These are phyloP conservation scores for Arachis hypogaea DNA, from an alignment of 306 rosid species.

Conservation along the genomic window DNA sequence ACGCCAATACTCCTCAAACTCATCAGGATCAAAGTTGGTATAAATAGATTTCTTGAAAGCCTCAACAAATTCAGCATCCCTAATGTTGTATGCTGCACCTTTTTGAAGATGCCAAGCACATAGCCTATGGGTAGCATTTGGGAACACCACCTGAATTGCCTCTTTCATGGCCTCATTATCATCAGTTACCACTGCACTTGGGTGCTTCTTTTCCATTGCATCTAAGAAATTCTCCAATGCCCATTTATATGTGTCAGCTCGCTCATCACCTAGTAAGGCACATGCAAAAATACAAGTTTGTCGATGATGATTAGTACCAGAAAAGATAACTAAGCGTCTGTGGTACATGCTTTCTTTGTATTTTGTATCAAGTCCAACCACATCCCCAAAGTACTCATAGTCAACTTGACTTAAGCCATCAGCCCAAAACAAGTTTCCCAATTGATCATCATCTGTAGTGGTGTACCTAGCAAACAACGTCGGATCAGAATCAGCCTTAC, in stretches of 20 bases:
- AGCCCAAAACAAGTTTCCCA: not conserved
- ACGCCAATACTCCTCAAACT: too few relatives aligned
- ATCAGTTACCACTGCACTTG: not conserved
- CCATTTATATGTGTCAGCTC: not conserved
- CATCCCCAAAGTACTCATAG: not conserved
- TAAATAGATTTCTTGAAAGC: too few relatives aligned
- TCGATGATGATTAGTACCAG: not conserved
- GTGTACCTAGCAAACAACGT: not conserved
- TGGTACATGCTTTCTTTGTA: too few relatives aligned
- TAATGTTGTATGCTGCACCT: not conserved
- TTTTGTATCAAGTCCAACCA: not conserved
- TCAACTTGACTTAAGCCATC: not conserved
- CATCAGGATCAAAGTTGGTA: too few relatives aligned
- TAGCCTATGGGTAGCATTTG: not conserved
- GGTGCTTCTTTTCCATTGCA: not conserved
- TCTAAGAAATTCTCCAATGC: not conserved
- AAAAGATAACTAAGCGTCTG: too few relatives aligned
- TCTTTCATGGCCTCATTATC: not conserved
- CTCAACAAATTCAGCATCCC: too few relatives aligned
- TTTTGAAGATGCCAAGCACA: not conserved
- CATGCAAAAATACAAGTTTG: not conserved
- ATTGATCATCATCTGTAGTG: not conserved
- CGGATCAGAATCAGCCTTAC: not conserved
- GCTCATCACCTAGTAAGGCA: too few relatives aligned
- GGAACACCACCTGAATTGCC: not conserved